Evolutionary conservation across 2,329 filamentous ascomycete genomes (phyloP), one percentile per base, ranked within the genome.

Genomic region (Botrytis sinoallii): DNA sequence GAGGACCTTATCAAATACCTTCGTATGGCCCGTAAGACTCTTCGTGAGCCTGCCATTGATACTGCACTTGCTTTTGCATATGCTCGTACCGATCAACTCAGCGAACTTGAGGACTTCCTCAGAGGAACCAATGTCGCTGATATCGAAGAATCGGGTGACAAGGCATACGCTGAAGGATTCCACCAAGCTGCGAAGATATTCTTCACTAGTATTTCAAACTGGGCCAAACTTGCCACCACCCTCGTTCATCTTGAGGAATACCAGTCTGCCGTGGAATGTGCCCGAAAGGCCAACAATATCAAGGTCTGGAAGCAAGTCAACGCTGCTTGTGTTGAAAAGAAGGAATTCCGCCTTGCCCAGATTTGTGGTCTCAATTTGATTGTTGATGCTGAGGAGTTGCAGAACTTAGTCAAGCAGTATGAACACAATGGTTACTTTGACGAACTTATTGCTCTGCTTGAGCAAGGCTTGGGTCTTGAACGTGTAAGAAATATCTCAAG

Each of bases 241-340:
- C 89, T 98, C 75, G 96, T 99, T n/a, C 94, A 98, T 83, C 90
- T 99, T 10, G 92, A 91, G 77, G 96, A 99, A 79, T 98, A 99
- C 86, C 97, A 99, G 84, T 94, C 94, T 79, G 96, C 96, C 64
- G 96, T 99, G 60, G 96, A 99, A 83, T 98, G 94, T 81, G 96
- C 97, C 40, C 93, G 96, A 82, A 98, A 99, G 86, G 96, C 96
- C 79, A 99, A 98, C 87, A 98, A 94, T 84, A 95, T 98, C 84
- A 98, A 97, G 86, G 96, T 99, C 70, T 99, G 96, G 96, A 97
- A 96, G 85, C 93, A 99, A 84, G 96, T 99, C 78, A 97, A 98
- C 84, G 92, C 94, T 81, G 96, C 95, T 35, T 99, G 96, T 81
- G 93, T 99, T 77, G 90, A 89, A 76, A 99, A 98, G 90, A 98